Conservation (phyloP, 2,329 filamentous ascomycete species). For the Trichoderma semiorbis region DNA sequence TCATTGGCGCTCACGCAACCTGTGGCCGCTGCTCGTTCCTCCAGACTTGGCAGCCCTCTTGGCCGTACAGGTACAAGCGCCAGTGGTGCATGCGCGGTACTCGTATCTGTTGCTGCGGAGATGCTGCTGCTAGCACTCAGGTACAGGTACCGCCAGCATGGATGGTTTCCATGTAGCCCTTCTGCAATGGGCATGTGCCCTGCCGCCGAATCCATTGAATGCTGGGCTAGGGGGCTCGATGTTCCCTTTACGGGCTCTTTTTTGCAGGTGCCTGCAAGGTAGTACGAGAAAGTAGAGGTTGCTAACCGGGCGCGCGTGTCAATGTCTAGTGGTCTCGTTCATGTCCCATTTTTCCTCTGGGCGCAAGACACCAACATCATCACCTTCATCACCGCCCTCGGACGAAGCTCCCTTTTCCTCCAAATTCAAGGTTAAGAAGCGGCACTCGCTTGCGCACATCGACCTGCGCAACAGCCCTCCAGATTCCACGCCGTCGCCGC, state of each 20-base stretch:
- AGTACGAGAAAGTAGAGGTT: not conserved
- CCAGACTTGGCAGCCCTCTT: not conserved
- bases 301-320: not conserved
- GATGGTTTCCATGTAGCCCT: not conserved
- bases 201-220: not conserved
- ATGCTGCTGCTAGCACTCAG: not conserved
- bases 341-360: conserved; percentile 72
- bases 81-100: not conserved
- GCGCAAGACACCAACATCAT: conserved; percentile 44
- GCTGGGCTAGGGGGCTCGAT: not conserved
- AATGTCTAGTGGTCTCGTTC: conserved; percentile 71
- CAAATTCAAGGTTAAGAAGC: conserved; percentile 28
- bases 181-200: not conserved
- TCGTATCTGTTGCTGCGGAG: not conserved
- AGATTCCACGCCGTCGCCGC: conserved; percentile 35
- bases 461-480: conserved; percentile 36
- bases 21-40: not conserved
- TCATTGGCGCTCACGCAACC: conserved; percentile 1
- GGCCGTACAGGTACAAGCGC: not conserved
- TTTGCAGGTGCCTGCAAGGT: not conserved
- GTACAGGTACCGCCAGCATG: not conserved
- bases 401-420: conserved; percentile 31
- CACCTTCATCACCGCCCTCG: conserved; percentile 44
- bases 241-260: not conserved
- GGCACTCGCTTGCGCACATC: conserved; percentile 37